phyloP scores from a whole-genome alignment of 2,329 filamentous ascomycete species.

The Penicillium paneum region DNA sequence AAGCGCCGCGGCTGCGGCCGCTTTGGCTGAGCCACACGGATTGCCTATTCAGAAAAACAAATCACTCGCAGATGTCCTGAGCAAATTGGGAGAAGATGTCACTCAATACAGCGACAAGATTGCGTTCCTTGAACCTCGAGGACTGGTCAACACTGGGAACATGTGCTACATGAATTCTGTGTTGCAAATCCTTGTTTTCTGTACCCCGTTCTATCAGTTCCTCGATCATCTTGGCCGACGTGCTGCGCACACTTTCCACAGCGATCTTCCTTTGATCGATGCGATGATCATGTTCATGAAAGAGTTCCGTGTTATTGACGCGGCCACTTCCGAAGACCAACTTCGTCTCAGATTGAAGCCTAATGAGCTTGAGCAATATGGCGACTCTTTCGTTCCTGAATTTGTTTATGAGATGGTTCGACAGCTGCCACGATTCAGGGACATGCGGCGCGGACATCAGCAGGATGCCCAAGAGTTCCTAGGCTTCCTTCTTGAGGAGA shows the following conservation, averaged over 20 bases:
- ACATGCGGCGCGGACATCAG: slow-evolving; percentile 92
- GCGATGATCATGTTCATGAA: slow-evolving; percentile 96
- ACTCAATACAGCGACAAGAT: slow-evolving; percentile 59
- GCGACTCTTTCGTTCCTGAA: slow-evolving; percentile 86
- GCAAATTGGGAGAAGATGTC: slow-evolving; percentile 65
- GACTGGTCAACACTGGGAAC: slow-evolving; percentile 93
- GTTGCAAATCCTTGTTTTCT: slow-evolving; percentile 92
- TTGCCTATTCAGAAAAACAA: slow-evolving; percentile 50
- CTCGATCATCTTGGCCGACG: slow-evolving; percentile 80
- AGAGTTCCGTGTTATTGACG: slow-evolving; percentile 83
- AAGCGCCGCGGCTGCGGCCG: slow-evolving; percentile 28
- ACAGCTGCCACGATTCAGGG: slow-evolving; percentile 79
- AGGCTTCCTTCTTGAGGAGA: slow-evolving; percentile 83
- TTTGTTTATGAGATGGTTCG: slow-evolving; percentile 94
- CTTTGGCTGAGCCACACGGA: slow-evolving; percentile 37
- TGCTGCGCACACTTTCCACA: slow-evolving; percentile 88
- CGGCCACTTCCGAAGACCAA: slow-evolving; percentile 70
- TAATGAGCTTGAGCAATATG: slow-evolving; percentile 83
- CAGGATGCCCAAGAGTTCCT: slow-evolving; percentile 98
- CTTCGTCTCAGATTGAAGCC: slow-evolving; percentile 71
- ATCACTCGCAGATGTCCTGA: slow-evolving; percentile 73
- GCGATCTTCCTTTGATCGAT: slow-evolving; percentile 88
- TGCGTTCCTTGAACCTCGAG: slow-evolving; percentile 84
- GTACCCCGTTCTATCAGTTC: slow-evolving; percentile 90
- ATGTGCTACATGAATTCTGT: slow-evolving; percentile 99